These are phyloP conservation scores for Acrocalymma vagum DNA, from an alignment of 2,329 filamentous ascomycete species.

Conservation along the genomic window DNA sequence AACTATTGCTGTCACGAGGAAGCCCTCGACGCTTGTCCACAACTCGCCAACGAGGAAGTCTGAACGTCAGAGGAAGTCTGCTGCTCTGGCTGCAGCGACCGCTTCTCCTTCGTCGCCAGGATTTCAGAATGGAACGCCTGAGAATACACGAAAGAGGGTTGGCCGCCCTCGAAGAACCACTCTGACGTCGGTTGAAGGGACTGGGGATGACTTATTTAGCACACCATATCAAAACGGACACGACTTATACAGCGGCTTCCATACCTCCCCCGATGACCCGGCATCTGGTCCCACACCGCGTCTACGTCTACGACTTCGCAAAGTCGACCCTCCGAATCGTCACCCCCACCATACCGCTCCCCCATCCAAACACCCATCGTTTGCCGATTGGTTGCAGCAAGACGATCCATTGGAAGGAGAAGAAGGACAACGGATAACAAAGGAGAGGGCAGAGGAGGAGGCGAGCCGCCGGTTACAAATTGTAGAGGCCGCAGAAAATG, in stretches of 20 bases:
- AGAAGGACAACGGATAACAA: conserved; percentile 43
- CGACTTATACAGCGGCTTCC: conserved; percentile 30
- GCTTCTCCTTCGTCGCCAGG: conserved; percentile 28
- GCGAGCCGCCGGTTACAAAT: conserved; percentile 74
- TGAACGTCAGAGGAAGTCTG: conserved; percentile 38
- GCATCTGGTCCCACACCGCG: conserved; percentile 34
- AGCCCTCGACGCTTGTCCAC: conserved; percentile 26
- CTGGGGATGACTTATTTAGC: conserved; percentile 16
- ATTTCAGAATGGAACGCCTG: conserved; percentile 22
- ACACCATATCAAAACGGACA: conserved; percentile 21
- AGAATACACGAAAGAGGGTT: conserved; percentile 28
- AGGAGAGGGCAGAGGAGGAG: conserved; percentile 61
- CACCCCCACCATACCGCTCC: conserved; percentile 61
- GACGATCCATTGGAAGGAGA: conserved; percentile 59
- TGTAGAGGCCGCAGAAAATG: conserved; percentile 75
- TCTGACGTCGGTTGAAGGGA: conserved; percentile 23
- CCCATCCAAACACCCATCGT: conserved; percentile 58
- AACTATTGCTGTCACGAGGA: conserved; percentile 25
- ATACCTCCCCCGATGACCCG: conserved; percentile 26
- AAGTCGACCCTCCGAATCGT: conserved; percentile 58
- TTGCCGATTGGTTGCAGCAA: conserved; percentile 70
- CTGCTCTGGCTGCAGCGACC: conserved; percentile 21
- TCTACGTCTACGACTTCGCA: conserved; percentile 60
- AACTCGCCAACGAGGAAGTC: conserved; percentile 41
- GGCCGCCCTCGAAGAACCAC: conserved; percentile 32